A percentile compares a stretch with the other conserved stretches of the same genome.
Conservation (phyloP, 1,284 basidiomycete species). For the Cryptococcus sp. region DNA sequence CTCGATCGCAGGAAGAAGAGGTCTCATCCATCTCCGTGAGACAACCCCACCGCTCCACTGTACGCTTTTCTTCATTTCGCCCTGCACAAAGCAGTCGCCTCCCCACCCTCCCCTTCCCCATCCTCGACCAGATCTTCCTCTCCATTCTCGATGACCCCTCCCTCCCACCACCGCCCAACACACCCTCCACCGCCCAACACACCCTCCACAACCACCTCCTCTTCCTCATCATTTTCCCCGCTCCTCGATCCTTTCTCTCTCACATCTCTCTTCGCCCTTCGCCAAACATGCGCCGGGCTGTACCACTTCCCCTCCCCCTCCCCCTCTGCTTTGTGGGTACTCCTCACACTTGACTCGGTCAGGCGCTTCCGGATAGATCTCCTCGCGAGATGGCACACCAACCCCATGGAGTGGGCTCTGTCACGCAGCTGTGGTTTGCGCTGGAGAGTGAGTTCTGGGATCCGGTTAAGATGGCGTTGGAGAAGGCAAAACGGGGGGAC, state of each 20-base stretch:
- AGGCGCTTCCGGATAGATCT: slow-evolving; percentile 6
- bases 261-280: slow-evolving; percentile 15
- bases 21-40: slow-evolving; percentile 8
- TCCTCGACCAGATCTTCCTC: not conserved
- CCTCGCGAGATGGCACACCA: slow-evolving; percentile 19
- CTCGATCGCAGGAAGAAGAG: slow-evolving; percentile 7
- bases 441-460: slow-evolving; percentile 17
- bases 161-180: not conserved
- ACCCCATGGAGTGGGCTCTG: slow-evolving; percentile 19
- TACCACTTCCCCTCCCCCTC: slow-evolving; percentile 12
- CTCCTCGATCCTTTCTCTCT: slow-evolving; percentile 6
- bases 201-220: slow-evolving; percentile 1
- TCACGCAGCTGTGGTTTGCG: slow-evolving; percentile 4
- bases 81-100: not conserved
- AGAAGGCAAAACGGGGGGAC: not conserved
- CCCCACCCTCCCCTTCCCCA: not conserved
- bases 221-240: not conserved
- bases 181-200: not conserved
- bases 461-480: slow-evolving; percentile 13
- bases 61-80: not conserved
- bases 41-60: not conserved
- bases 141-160: not conserved
- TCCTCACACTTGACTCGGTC: slow-evolving; percentile 11
- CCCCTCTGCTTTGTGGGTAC: slow-evolving; percentile 14
- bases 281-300: slow-evolving; percentile 6